Conservation (phyloP, 2,329 filamentous ascomycete species). For the Hypoxylon sp. region DNA sequence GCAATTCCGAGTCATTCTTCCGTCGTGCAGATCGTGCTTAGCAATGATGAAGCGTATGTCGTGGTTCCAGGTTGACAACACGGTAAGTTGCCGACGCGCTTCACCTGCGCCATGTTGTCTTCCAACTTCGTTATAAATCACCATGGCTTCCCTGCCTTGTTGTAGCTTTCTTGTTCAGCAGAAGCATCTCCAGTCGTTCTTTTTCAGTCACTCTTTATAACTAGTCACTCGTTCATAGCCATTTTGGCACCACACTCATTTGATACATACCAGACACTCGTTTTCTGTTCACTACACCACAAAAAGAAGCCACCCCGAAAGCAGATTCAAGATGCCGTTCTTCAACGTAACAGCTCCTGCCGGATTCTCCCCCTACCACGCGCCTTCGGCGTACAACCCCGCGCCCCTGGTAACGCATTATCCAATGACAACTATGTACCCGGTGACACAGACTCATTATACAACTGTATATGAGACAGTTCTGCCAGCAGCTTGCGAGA, state of each 20-base stretch:
- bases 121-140: constrained; percentile 53
- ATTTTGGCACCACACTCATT: constrained; percentile 50
- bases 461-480: constrained; percentile 59
- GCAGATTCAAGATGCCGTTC: constrained; percentile 47
- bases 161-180: constrained; percentile 14
- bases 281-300: neutral
- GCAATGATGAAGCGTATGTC: constrained; percentile 21
- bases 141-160: constrained; percentile 28
- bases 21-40: constrained; percentile 1
- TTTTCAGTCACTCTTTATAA: constrained; percentile 37
- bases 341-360: constrained; percentile 52
- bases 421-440: constrained; percentile 32
- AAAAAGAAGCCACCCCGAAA: neutral
- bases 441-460: constrained; percentile 51
- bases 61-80: constrained; percentile 19
- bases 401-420: constrained; percentile 24
- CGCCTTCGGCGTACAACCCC: constrained; percentile 48
- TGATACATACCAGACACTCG: neutral
- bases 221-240: constrained; percentile 51
- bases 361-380: constrained; percentile 52
- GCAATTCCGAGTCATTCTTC: constrained; percentile 52
- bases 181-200: constrained; percentile 43
- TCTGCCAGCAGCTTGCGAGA: constrained; percentile 57
- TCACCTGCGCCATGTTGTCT: constrained; percentile 49
- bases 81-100: constrained; percentile 40